These are phyloP conservation scores for Erysimum pusillum DNA, from an alignment of 441 rosid species.

Conservation along the genomic window DNA sequence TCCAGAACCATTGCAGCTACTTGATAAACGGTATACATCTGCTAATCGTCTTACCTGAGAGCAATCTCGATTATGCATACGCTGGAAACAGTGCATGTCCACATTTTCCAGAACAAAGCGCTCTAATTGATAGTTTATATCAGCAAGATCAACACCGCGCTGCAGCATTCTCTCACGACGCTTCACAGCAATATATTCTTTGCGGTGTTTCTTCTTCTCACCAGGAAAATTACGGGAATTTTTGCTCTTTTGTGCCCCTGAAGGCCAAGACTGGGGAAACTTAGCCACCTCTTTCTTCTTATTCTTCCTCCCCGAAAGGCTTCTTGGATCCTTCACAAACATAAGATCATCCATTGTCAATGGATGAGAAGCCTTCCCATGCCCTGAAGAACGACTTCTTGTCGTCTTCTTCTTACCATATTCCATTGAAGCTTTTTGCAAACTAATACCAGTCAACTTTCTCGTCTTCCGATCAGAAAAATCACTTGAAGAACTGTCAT, in stretches of 20 bases:
- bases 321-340: constrained; percentile 79
- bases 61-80: constrained; percentile 89
- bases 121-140: constrained; percentile 74
- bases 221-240: constrained; percentile 70
- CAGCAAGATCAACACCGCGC: constrained; percentile 83
- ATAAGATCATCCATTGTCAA: constrained; percentile 70
- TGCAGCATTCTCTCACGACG: constrained; percentile 79
- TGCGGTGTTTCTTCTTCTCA: constrained; percentile 84
- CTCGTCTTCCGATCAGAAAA: constrained; percentile 59
- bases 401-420: constrained; percentile 68
- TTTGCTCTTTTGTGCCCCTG: constrained; percentile 69
- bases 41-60: constrained; percentile 88
- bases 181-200: constrained; percentile 79
- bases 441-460: constrained; percentile 72
- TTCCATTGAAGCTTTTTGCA: constrained; percentile 75
- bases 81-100: constrained; percentile 75
- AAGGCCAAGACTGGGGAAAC: constrained; percentile 78
- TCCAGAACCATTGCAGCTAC: constrained; percentile 75
- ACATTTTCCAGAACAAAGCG: constrained; percentile 66
- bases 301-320: constrained; percentile 64
- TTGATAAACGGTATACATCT: constrained; percentile 68
- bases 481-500: constrained; percentile 63
- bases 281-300: constrained; percentile 64
- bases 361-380: constrained; percentile 52
- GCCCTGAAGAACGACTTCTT: constrained; percentile 47